A percentile compares a stretch with the other conserved stretches of the same genome.
Conservation (phyloP, 2,329 filamentous ascomycete genomes). For the Cercospora janseana region DNA sequence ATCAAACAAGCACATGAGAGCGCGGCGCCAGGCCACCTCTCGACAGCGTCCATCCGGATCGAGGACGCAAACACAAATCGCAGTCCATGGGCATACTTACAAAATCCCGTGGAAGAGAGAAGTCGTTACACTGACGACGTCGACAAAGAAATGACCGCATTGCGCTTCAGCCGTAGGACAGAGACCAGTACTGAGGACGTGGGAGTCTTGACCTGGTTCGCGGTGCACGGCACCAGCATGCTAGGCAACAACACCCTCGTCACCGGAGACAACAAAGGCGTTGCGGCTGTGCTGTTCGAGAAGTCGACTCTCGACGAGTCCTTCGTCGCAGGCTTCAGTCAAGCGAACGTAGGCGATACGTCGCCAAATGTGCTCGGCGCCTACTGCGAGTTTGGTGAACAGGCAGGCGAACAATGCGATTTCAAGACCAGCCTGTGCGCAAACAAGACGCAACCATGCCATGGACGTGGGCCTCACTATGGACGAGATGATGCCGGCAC, state of each 20-base stretch:
- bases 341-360: conserved; percentile 87
- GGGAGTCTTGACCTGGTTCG: conserved; percentile 85
- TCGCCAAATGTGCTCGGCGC: conserved; percentile 84
- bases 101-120: conserved; percentile 77
- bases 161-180: conserved; percentile 66
- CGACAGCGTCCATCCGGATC: conserved; percentile 67
- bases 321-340: conserved; percentile 90
- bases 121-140: conserved; percentile 63
- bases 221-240: conserved; percentile 88
- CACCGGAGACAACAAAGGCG: conserved; percentile 94
- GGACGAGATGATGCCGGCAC: conserved; percentile 62
- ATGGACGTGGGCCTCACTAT: conserved; percentile 71
- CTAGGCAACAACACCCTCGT: conserved; percentile 88
- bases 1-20: conserved; percentile 77
- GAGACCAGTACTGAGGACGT: conserved; percentile 72
- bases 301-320: conserved; percentile 56
- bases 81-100: conserved; percentile 81
- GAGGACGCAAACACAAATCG: conserved; percentile 81
- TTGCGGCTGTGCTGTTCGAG: conserved; percentile 83
- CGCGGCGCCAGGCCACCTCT: conserved; percentile 67
- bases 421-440: conserved; percentile 84
- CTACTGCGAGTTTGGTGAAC: conserved; percentile 80
- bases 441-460: conserved; percentile 67
- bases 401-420: conserved; percentile 61
- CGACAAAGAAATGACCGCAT: conserved; percentile 76